phyloP scores from a whole-genome alignment of 1,284 basidiomycete species.

The Ceratobasidium sp. region DNA sequence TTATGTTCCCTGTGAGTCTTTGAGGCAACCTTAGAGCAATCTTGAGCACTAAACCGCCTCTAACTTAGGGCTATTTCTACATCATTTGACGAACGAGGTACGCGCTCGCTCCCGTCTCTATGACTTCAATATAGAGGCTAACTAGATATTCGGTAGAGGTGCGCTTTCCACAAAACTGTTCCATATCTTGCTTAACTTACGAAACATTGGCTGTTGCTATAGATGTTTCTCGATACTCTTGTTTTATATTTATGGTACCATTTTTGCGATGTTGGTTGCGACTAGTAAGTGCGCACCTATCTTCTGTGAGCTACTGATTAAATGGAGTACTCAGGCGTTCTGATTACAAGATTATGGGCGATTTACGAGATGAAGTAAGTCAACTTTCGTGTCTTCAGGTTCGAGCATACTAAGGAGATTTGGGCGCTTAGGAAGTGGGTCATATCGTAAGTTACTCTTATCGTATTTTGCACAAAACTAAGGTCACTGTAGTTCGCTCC shows the following conservation, averaged over 20 bases:
- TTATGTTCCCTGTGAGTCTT: constrained; percentile 13
- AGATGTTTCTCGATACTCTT: constrained; percentile 21
- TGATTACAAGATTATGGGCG: constrained; percentile 26
- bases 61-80: constrained; percentile 4
- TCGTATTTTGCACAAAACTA: not conserved
- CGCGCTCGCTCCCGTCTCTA: not conserved
- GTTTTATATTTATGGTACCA: constrained; percentile 29
- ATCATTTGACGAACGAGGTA: constrained; percentile 1
- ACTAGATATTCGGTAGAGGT: not conserved
- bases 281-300: constrained; percentile 7
- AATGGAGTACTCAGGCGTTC: not conserved
- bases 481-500: not conserved
- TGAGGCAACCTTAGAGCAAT: too few species aligned
- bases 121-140: not conserved
- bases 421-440: constrained; percentile 7
- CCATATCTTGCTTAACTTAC: not conserved
- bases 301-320: not conserved
- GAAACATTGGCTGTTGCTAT: not conserved
- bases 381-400: too few species aligned
- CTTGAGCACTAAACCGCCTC: not conserved
- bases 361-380: constrained; percentile 29
- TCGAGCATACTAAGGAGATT: too few species aligned
- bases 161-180: not conserved
- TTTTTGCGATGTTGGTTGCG: constrained; percentile 28
- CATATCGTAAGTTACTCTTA: constrained; percentile 6